A percentile compares a stretch with the other conserved stretches of the same genome.
Conservation (phyloP, 768 basidiomycete genomes). For the Tricholoma flavovirens region DNA sequence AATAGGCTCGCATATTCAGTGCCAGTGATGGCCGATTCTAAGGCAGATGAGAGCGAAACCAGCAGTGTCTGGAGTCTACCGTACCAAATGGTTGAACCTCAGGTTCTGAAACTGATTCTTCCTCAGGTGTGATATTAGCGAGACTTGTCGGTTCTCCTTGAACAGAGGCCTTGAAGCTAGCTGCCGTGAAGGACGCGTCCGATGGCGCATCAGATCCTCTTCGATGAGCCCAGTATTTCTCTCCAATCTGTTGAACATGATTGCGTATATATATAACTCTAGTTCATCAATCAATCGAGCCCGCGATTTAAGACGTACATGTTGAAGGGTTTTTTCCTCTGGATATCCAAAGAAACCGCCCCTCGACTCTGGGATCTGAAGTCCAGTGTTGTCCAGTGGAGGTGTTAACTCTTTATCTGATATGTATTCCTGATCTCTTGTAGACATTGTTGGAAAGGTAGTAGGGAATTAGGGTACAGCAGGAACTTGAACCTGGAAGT, state of each 20-base stretch:
- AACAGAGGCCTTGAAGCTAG: constrained; percentile 34
- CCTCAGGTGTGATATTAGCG: constrained; percentile 23
- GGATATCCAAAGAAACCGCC: constrained; percentile 78
- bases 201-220: constrained; percentile 51
- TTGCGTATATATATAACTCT: constrained; percentile 1
- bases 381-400: background rate
- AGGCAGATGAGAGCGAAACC: constrained; percentile 2
- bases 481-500: no score
- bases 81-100: constrained; percentile 28
- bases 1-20: constrained; percentile 54
- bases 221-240: constrained; percentile 64
- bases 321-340: constrained; percentile 72
- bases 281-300: background rate
- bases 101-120: constrained; percentile 24
- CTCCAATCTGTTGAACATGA: constrained; percentile 82
- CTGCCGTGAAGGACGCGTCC: constrained; percentile 34
- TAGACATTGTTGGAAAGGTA: background rate
- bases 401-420: background rate
- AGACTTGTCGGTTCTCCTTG: constrained; percentile 24
- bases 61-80: background rate
- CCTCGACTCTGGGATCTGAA: constrained; percentile 43
- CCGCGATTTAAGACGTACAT: constrained; percentile 40
- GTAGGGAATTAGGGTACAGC: background rate
- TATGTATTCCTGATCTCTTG: background rate
- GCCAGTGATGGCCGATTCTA: constrained; percentile 30